Percentiles rank a stretch among this genome's conserved stretches.
phyloP scores from a whole-genome alignment of 495 filamentous ascomycete species.

The Penicillium diatomitis region DNA sequence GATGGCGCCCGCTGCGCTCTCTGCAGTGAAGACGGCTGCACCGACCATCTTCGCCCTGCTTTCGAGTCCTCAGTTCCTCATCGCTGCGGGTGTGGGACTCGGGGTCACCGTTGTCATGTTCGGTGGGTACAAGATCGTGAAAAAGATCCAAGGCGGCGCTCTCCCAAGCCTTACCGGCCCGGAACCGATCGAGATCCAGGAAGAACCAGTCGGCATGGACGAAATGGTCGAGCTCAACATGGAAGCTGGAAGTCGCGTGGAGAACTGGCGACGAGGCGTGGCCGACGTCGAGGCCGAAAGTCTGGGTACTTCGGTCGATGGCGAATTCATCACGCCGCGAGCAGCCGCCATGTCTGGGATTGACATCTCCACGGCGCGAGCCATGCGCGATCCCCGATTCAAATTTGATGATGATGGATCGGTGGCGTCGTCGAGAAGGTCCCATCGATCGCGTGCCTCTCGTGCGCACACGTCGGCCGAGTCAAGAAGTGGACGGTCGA shows the following conservation, averaged over 20 bases:
- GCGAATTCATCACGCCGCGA: conserved; percentile 75
- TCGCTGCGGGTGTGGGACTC: conserved; percentile 79
- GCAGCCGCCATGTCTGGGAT: conserved; percentile 55
- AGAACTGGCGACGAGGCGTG: conserved; percentile 81
- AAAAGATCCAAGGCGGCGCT: conserved; percentile 51
- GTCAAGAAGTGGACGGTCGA: conserved; percentile 6
- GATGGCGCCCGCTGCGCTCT: conserved; percentile 73
- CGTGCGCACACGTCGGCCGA: conserved; percentile 8
- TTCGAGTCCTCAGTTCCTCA: conserved; percentile 82
- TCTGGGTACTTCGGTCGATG: conserved; percentile 62
- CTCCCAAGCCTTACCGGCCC: too few species aligned
- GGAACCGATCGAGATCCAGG: conserved; percentile 1
- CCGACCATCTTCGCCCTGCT: conserved; percentile 84
- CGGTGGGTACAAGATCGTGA: conserved; percentile 94
- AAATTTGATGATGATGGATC: conserved; percentile 32
- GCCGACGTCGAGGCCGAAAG: conserved; percentile 54
- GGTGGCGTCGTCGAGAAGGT: conserved; percentile 29
- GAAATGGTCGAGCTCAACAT: conserved; percentile 50
- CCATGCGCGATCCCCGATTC: conserved; percentile 28
- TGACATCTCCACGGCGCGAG: conserved; percentile 31
- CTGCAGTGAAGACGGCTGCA: conserved; percentile 63
- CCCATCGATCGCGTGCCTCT: conserved; percentile 26
- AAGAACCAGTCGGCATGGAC: conserved; percentile 35
- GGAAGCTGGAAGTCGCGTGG: conserved; percentile 55
- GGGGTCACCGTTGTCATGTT: conserved; percentile 90